A percentile compares a stretch with the other conserved stretches of the same genome.
Evolutionary conservation across 306 rosid species (phyloP).

Genomic region (Astragalus membranaceus): DNA sequence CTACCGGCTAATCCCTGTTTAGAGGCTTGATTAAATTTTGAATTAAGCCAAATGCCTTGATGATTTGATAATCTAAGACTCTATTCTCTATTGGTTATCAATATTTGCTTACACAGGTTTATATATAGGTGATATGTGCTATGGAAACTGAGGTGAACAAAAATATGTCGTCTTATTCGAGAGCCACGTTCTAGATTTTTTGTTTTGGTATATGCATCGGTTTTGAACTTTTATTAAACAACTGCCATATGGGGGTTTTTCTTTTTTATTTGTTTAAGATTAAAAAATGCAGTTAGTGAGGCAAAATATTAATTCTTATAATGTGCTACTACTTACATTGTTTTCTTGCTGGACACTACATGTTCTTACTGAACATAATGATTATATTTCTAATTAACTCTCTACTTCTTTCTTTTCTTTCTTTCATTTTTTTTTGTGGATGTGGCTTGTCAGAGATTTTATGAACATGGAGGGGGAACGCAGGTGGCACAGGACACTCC

Average conservation of each 20-base stretch:
- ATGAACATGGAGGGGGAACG: constrained; percentile 96
- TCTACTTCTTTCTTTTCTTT: not conserved
- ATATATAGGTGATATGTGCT: not conserved
- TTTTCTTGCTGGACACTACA: not conserved
- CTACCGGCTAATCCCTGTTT: not conserved
- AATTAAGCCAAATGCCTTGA: not conserved
- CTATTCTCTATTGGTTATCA: not conserved
- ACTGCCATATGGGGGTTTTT: not conserved
- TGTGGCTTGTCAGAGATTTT: constrained; percentile 62
- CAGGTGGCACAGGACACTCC: constrained; percentile 85
- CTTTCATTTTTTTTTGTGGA: constrained; percentile 11
- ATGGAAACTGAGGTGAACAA: not conserved
- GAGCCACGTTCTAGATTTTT: not conserved
- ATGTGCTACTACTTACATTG: not conserved
- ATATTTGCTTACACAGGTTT: not conserved
- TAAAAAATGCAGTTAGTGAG: not conserved
- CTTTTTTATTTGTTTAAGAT: not conserved
- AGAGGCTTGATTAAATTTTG: not conserved
- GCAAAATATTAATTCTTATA: not conserved
- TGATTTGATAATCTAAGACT: not conserved
- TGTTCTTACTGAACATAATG: constrained; percentile 4
- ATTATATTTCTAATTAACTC: not conserved
- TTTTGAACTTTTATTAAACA: not conserved
- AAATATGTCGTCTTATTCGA: not conserved
- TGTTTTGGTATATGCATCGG: not conserved